A percentile compares a stretch with the other conserved stretches of the same genome.
Conservation (phyloP, 2,329 filamentous ascomycete genomes). For the Cryphonectria nitschkei region DNA sequence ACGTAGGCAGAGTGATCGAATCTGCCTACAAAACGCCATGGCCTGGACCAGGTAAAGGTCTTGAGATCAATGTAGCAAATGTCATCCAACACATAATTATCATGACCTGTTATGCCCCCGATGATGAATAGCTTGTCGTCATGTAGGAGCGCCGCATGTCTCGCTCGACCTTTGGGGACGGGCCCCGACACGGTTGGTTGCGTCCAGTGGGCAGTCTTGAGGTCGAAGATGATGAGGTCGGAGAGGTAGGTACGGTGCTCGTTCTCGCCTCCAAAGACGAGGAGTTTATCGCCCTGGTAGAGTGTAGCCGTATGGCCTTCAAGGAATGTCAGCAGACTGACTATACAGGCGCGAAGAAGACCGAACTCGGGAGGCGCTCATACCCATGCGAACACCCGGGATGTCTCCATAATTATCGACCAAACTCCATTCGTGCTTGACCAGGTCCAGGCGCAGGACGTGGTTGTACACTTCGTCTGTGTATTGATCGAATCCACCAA, state of each 20-base stretch:
- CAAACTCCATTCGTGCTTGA: slow-evolving; percentile 88
- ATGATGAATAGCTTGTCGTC: slow-evolving; percentile 97
- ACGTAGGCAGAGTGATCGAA: slow-evolving; percentile 97
- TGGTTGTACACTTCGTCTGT: slow-evolving; percentile 99
- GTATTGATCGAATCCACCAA: slow-evolving; percentile 98
- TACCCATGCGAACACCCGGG: slow-evolving; percentile 94
- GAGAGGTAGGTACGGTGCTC: slow-evolving; percentile 95
- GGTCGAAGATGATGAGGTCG: slow-evolving; percentile 93
- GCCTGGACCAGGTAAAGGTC: slow-evolving; percentile 95
- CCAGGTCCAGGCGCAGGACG: slow-evolving; percentile 84
- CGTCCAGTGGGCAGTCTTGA: slow-evolving; percentile 93
- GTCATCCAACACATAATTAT: slow-evolving; percentile 91
- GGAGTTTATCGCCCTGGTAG: slow-evolving; percentile 91
- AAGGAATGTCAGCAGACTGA: slow-evolving; percentile 20
- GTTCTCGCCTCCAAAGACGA: slow-evolving; percentile 97
- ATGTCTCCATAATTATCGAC: slow-evolving; percentile 99
- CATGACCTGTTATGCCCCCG: slow-evolving; percentile 91
- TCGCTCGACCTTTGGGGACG: slow-evolving; percentile 84
- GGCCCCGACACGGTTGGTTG: slow-evolving; percentile 85
- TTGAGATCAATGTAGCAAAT: slow-evolving; percentile 96
- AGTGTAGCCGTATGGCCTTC: slow-evolving; percentile 93
- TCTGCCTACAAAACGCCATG: slow-evolving; percentile 92
- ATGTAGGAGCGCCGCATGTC: slow-evolving; percentile 91
- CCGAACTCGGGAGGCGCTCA: slow-evolving; percentile 32
- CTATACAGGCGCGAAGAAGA: not conserved